These are phyloP conservation scores for Yamadazyma nakazawae DNA, from an alignment of 805 yeast species.

Conservation along the genomic window DNA sequence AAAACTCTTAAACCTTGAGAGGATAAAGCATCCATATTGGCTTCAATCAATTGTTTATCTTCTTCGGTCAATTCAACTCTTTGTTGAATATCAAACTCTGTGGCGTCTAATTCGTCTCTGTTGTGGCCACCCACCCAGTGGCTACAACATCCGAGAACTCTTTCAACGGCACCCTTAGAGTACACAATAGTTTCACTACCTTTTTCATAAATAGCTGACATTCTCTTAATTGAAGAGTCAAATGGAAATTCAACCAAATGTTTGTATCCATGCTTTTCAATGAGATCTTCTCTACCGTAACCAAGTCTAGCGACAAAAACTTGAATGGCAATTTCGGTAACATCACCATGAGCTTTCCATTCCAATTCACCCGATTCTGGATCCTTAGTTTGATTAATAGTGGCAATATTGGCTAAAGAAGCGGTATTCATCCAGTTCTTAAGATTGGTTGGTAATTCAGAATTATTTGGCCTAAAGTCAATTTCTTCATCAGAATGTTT, in stretches of 20 bases:
- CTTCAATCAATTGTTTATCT: constrained; percentile 43
- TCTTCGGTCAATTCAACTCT: constrained; percentile 35
- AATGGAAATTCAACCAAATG: constrained; percentile 68
- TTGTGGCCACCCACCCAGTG: constrained; percentile 47
- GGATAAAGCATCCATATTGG: constrained; percentile 57
- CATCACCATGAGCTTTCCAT: constrained; percentile 63
- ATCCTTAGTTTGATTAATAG: constrained; percentile 30
- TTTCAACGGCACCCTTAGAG: constrained; percentile 77
- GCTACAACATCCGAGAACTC: constrained; percentile 55
- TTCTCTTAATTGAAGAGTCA: constrained; percentile 69
- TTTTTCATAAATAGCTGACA: constrained; percentile 56
- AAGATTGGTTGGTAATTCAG: constrained; percentile 19
- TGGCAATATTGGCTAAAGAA: constrained; percentile 39
- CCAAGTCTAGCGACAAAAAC: constrained; percentile 65
- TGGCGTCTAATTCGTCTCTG: constrained; percentile 21
- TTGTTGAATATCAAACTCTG: constrained; percentile 16
- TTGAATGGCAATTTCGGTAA: constrained; percentile 86
- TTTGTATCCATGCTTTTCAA: constrained; percentile 26
- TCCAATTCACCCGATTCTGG: constrained; percentile 26
- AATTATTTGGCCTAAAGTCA: constrained; percentile 32
- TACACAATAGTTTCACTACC: constrained; percentile 29
- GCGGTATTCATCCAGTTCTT: constrained; percentile 31
- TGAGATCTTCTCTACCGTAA: constrained; percentile 46
- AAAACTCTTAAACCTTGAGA: constrained; percentile 68
- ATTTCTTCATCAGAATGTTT: constrained; percentile 33